Conservation (phyloP, 2,329 filamentous ascomycete genomes). For the Hansfordia pulvinata region DNA sequence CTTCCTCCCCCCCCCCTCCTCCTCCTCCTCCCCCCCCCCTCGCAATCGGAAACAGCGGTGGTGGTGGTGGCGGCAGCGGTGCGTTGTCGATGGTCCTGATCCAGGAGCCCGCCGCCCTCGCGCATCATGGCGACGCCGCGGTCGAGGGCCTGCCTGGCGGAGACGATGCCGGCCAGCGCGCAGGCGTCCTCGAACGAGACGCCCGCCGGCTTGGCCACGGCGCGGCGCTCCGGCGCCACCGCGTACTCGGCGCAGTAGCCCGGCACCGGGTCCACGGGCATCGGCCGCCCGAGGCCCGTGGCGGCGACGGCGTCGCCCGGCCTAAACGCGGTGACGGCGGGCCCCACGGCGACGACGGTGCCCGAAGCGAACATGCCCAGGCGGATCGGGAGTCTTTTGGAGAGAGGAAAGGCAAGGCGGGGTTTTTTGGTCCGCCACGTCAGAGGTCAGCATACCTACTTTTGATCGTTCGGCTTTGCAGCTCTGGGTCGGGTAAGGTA, state of each 20-base stretch:
- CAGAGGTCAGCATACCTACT: no score
- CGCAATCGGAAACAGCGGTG: no score
- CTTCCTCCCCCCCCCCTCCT: no score
- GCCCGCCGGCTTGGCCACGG: conserved; percentile 17
- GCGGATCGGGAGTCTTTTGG: conserved; percentile 10
- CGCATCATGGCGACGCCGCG: conserved; percentile 22
- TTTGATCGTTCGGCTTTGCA: no score
- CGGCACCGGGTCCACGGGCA: conserved; percentile 10
- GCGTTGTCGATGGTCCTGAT: no score
- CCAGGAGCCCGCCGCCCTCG: conserved; percentile 10
- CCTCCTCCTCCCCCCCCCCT: no score
- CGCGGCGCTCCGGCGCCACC: conserved; percentile 18
- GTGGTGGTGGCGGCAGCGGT: no score
- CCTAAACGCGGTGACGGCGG: conserved; percentile 13
- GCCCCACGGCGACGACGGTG: conserved; percentile 15
- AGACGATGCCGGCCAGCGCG: conserved; percentile 22
- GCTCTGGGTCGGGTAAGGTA: no score
- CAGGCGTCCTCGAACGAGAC: conserved; percentile 21
- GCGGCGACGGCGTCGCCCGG: conserved; percentile 25
- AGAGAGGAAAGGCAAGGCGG: conserved; percentile 6
- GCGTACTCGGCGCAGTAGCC: conserved; percentile 28
- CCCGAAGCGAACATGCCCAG: conserved; percentile 15
- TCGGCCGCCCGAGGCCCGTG: conserved; percentile 20
- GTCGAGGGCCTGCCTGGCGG: conserved; percentile 27
- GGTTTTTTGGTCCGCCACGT: no score